Percentiles rank a stretch among this genome's conserved stretches.
Evolutionary conservation across 495 filamentous ascomycete genomes (phyloP).

Genomic region (Aspergillus taichungensis): DNA sequence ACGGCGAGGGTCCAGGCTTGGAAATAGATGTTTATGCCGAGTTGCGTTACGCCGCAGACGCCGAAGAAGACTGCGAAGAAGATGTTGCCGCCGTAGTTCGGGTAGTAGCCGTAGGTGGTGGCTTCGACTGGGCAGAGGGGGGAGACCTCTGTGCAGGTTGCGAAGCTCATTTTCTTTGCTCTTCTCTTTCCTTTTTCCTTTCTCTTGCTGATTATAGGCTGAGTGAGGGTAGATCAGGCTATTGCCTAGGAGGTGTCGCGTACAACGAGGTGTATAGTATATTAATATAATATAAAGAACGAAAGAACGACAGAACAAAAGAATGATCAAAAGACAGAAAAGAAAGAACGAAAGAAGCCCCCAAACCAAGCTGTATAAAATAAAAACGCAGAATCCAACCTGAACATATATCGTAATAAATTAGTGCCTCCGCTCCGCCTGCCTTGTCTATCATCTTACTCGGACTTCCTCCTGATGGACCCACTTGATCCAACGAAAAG

Average conservation of each 20-base stretch:
- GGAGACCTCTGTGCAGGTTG: conserved; percentile 39
- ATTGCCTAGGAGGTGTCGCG: too few species aligned
- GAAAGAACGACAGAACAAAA: background rate
- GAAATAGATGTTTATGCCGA: conserved; percentile 45
- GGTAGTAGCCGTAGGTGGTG: conserved; percentile 61
- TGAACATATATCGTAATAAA: background rate
- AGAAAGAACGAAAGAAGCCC: background rate
- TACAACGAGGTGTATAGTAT: too few species aligned
- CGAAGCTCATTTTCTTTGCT: conserved; percentile 17
- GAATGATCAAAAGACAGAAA: conserved; percentile 1
- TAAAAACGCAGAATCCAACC: too few species aligned
- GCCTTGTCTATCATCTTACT: too few species aligned
- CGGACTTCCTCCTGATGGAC: too few species aligned
- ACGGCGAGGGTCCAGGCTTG: conserved; percentile 53
- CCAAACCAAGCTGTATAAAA: too few species aligned
- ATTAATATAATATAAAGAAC: background rate
- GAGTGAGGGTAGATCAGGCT: background rate
- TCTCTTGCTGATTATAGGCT: background rate
- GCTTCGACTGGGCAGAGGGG: conserved; percentile 46
- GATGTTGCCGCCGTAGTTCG: conserved; percentile 51
- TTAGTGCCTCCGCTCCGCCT: background rate
- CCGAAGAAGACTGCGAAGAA: conserved; percentile 53
- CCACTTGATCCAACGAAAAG: background rate
- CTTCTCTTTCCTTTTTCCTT: conserved; percentile 6
- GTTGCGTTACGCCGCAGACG: conserved; percentile 35